Evolutionary conservation across 2,329 filamentous ascomycete species (phyloP), one percentile per base, ranked within the genome.

Genomic region (Gyromitra esculenta): DNA sequence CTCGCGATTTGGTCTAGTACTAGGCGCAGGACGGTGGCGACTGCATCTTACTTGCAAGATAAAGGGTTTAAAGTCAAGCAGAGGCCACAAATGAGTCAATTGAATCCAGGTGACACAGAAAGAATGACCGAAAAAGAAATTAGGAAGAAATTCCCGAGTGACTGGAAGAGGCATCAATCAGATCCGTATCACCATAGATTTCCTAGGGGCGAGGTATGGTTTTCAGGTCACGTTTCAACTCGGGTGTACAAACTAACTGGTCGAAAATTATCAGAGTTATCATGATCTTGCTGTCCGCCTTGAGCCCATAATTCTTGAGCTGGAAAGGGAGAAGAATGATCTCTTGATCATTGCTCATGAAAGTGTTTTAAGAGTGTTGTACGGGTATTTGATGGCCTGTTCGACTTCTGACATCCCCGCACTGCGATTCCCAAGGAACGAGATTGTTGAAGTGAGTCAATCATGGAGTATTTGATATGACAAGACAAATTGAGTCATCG

Each of bases 271-370:
- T 72, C 80, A 97, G 92, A 98, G 95, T 7, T 99, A 99, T 84
- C 96, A 99, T 83, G 96, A 99, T 82, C 90, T 99, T 56, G 96
- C 96, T n/a, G 96, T 99, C 76, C 92, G 96, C 25, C 89, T 99
- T 60, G 96, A 99, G 83, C 96, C 96, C 52, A 97, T 99, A 81
- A 99, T 99, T 82, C 89, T 99, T 39, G 96, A 99, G 83, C 88
- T 99, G 13, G 96, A 99, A 85, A 91, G 96, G 56, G 96, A 99
- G 85, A 93, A 97, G 81, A 97, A 96, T 80, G 96, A 99, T 82
- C 88, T 99, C n/a, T 88, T 99, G 68, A 97, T 99, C 82, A 97
- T 99, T 80, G 96, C 96, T 0, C 96, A 99, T 83, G 96, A 99
- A 84, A 97, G 93, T 66, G 96, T 99, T n/a, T 88, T 99, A 60